These are phyloP conservation scores for Colletotrichum navitas DNA, from an alignment of 2,329 filamentous ascomycete species.

Conservation along the genomic window DNA sequence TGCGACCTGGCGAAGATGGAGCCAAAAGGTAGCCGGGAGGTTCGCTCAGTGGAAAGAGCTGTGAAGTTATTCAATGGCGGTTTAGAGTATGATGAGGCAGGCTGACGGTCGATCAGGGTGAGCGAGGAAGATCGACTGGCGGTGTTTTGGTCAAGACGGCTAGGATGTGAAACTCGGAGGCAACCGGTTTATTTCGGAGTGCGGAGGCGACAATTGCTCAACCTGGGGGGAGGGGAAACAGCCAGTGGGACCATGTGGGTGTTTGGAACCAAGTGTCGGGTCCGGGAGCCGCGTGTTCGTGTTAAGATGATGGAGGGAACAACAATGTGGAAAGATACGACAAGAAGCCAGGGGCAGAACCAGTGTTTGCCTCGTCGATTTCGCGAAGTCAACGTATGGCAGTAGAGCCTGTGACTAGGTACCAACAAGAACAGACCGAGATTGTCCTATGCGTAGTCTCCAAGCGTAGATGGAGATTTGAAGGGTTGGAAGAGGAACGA, in stretches of 20 bases:
- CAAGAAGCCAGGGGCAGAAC: not conserved
- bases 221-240: not conserved
- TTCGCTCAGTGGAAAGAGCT: not conserved
- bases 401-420: not conserved
- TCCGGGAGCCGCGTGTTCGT: conserved; percentile 36
- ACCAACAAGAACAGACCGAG: not conserved
- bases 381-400: not conserved
- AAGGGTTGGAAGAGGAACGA: conserved; percentile 6
- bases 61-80: not conserved
- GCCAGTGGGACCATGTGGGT: conserved; percentile 5
- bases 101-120: conserved; percentile 18
- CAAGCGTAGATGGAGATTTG: not conserved
- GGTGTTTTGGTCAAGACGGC: conserved; percentile 5
- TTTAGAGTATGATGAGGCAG: conserved; percentile 19
- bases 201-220: conserved; percentile 6
- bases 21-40: not conserved
- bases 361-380: conserved; percentile 5
- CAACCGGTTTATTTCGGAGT: not conserved
- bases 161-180: conserved; percentile 22
- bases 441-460: conserved; percentile 11
- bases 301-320: conserved; percentile 28
- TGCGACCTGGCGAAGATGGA: not conserved
- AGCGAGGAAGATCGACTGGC: conserved; percentile 14
- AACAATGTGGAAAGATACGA: conserved; percentile 2
- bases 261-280: conserved; percentile 22